Evolutionary conservation across 768 basidiomycete genomes (phyloP), one percentile per base, ranked within the genome.

Genomic region (Aureoboletus auriporus): DNA sequence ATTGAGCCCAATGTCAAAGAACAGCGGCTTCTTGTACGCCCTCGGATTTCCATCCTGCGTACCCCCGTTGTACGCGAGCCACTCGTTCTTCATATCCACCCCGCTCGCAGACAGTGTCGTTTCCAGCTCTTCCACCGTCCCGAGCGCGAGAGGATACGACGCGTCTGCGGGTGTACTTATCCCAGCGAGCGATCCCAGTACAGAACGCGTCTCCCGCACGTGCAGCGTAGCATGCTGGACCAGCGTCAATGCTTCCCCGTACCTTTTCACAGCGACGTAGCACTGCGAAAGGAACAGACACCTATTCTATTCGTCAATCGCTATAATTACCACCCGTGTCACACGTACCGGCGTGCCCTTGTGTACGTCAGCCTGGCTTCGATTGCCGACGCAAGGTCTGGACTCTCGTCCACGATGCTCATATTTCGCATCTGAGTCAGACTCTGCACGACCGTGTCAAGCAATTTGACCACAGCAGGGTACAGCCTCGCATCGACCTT

Each of bases 1-100:
- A 68, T 95, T 96, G 59, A 93, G 81, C 14, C 92, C 93, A 52
- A 92, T 87, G 63, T 96, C 90, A 69, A 94, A 96, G 73, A 97
- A 96, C 35, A 92, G 60, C 13, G 91, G 90, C 62, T 95, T 95
- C 71, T 85, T 83, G 60, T 83, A 72, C 34, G 73, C 66, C 58
- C 76, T 74, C 42, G 72, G 61, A 41, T 77, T 73, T 0, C 64
- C 62, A 11, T 71, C 65, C 30, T 70, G 57, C 6, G 74, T 69
- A 3, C 89, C 89, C 3, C 89, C 89, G 58, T 89, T 89, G 62
- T 76, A 77, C 2, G 80, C 74, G 57, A 88, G 87, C 90, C 90
- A 93, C 39, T 84, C 84, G 31, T 76, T 79, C 62, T 89, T 89
- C 67, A 79, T 74, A 10, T 69, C 67, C 7, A 73, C 56, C 38